Conservation (phyloP, 768 basidiomycete genomes). For the Trametes cinnabarina region DNA sequence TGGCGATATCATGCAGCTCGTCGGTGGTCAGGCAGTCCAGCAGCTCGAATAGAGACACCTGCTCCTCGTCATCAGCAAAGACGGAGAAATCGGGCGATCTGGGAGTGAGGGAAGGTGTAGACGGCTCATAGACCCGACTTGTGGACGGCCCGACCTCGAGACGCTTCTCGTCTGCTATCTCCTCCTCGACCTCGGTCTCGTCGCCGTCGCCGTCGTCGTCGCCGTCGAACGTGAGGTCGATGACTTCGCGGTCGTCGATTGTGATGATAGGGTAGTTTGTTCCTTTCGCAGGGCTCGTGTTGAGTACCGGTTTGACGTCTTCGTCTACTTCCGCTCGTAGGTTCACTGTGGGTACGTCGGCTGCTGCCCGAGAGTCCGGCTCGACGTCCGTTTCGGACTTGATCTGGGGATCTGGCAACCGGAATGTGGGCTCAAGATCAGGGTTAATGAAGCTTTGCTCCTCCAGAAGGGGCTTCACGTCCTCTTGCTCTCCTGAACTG, state of each 20-base stretch:
- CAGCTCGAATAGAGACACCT: slow-evolving; percentile 41
- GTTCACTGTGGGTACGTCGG: background rate
- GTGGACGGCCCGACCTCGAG: slow-evolving; percentile 8
- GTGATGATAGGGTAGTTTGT: slow-evolving; percentile 12
- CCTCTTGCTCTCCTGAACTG: background rate
- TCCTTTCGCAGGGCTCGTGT: no score
- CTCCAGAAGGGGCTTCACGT: background rate
- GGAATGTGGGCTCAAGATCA: background rate
- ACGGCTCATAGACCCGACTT: background rate
- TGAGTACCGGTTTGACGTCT: background rate
- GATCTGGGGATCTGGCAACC: background rate
- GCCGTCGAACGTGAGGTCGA: slow-evolving; percentile 37
- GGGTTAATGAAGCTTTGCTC: background rate
- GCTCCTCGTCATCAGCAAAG: slow-evolving; percentile 41
- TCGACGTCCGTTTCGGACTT: background rate
- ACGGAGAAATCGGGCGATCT: slow-evolving; percentile 19
- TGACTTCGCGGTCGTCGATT: slow-evolving; percentile 30
- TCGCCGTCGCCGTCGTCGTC: slow-evolving; percentile 13
- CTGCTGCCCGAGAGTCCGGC: background rate
- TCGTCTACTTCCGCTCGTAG: no score
- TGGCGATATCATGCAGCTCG: slow-evolving; percentile 45
- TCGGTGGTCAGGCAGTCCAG: slow-evolving; percentile 42
- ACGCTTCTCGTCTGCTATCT: background rate
- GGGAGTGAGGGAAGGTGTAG: background rate
- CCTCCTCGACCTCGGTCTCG: background rate